Evolutionary conservation across 257 asterid genomes (phyloP).

Genomic region (Handroanthus guayacan): DNA sequence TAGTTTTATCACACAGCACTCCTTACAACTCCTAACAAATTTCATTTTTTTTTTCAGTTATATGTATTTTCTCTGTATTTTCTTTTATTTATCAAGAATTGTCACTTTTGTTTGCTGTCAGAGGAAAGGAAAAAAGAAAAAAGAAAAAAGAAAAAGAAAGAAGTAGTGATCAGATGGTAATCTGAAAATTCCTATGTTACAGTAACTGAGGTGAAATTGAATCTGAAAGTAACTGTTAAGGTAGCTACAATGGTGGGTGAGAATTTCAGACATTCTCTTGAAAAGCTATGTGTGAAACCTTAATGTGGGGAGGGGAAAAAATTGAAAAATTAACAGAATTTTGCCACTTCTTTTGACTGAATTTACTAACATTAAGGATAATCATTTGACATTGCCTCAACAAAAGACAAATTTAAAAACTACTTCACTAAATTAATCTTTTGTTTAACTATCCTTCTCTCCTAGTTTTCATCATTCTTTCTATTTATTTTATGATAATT

Average conservation of each 20-base stretch:
- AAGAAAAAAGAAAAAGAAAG: neutral
- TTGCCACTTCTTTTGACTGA: neutral
- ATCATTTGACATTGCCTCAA: too few relatives aligned
- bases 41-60: neutral
- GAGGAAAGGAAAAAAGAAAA: neutral
- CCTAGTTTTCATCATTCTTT: too few relatives aligned
- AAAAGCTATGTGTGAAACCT: slow-evolving; percentile 2
- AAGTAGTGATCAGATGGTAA: slow-evolving; percentile 32
- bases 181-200: slow-evolving; percentile 44
- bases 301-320: too few relatives aligned
- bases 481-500: too few relatives aligned
- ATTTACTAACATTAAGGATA: neutral
- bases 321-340: neutral
- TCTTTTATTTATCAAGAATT: slow-evolving; percentile 13
- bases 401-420: too few relatives aligned
- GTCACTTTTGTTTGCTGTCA: slow-evolving; percentile 28
- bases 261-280: slow-evolving; percentile 40
- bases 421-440: too few relatives aligned
- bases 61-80: neutral
- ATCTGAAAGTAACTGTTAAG: slow-evolving; percentile 33
- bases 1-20: slow-evolving; percentile 54
- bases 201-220: slow-evolving; percentile 31
- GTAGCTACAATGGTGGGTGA: slow-evolving; percentile 32
- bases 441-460: too few relatives aligned
- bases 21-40: slow-evolving; percentile 21